Conservation (phyloP, 257 asterid species). For the Sherardia arvensis region DNA sequence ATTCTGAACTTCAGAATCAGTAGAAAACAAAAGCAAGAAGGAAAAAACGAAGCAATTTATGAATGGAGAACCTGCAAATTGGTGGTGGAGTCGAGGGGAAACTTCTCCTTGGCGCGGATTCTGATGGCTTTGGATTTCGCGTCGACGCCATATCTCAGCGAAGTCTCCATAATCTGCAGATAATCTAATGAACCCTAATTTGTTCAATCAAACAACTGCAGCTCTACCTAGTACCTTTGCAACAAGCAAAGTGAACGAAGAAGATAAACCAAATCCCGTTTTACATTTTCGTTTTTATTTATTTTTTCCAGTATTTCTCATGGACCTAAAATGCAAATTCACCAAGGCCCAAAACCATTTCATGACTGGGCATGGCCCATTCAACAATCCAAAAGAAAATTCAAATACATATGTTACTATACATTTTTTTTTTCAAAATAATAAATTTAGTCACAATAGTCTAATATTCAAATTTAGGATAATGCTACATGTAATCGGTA, state of each 20-base stretch:
- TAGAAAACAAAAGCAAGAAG: background rate
- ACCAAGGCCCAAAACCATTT: background rate
- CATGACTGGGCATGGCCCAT: no score
- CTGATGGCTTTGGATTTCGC: conserved; percentile 69
- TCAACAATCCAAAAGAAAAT: no score
- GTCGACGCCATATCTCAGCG: conserved; percentile 63
- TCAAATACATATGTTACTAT: no score
- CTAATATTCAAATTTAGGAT: no score
- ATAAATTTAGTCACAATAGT: no score
- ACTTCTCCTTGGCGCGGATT: conserved; percentile 77
- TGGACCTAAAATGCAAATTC: background rate
- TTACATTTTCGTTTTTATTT: background rate
- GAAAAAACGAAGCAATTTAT: background rate
- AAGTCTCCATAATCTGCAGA: conserved; percentile 61
- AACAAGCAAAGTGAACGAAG: background rate
- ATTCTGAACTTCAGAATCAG: background rate
- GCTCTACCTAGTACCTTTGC: no score
- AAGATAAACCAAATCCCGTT: conserved; percentile 2
- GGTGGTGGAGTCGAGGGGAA: conserved; percentile 40
- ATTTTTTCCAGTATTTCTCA: background rate
- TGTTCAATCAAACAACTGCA: background rate
- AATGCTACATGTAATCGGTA: no score
- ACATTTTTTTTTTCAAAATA: no score
- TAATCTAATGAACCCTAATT: background rate
- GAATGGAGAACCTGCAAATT: conserved; percentile 44